Evolutionary conservation across 345 rosid genomes (phyloP), one percentile per base, ranked within the genome.

Genomic region (Clarkia xantiana): DNA sequence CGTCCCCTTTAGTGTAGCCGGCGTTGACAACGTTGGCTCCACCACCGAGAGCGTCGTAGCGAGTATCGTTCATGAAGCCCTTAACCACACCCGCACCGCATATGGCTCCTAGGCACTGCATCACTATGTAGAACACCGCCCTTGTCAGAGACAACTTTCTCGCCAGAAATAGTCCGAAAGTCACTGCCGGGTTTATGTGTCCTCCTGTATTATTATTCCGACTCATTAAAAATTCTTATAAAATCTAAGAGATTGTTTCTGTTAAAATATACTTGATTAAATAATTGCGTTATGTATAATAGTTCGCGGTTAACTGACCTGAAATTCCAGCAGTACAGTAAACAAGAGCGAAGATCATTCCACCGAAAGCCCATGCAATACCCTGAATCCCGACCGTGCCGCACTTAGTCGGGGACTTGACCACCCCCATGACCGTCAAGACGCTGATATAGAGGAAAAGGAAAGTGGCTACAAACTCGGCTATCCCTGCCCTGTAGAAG

Each of bases 351-450:
- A 58, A 58, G 62, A 58, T 58, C 62, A 58, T 58, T 0, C 62
- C 62, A n/a, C 62, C 62, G 18, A 58, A 58, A 14, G 62, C 62
- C 62, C 62, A 58, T 14, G 62, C 62, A 22, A 58, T 58, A 11
- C 62, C 62, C 23, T 58, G 62, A 20, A 58, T 58, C 9, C 62
- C 62, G 13, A 58, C 62, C 13, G 62, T 18, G 19, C 47, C 15
- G 25, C 62, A 58, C 62, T 58, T 58, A 16, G 62, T 0, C 14
- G 54, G 54, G 6, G 55, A 15, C 29, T 43, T 58, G 19, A 23
- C 51, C 16, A 58, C 62, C 6, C 62, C 62, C 62, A 58, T 58
- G 48, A 58, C 62, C 16, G 62, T 58, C 39, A 58, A 43, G n/a
- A 53, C 41, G 2, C 46, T 12, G 45, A 53, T 53, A 20, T 40